Evolutionary conservation across 768 basidiomycete species (phyloP), one percentile per base, ranked within the genome.

Genomic region (Boletellus emodensis): DNA sequence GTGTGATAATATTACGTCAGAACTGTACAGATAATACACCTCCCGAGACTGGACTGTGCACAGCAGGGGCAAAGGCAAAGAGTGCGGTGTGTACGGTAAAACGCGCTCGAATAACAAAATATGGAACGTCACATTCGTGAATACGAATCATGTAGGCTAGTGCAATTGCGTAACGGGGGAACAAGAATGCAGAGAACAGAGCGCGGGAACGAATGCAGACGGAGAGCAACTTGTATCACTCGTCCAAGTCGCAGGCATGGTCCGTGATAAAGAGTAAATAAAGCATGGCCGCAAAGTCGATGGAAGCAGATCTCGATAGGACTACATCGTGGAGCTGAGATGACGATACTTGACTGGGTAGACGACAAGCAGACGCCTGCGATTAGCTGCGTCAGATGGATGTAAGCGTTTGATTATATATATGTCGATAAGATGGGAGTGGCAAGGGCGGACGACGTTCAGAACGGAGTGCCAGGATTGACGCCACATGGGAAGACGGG

Each of bases 401-500:
- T 49, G 43, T 65, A 64, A 47, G 49, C 44, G 40, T 48, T 58
- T n/a, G 41, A 67, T 63, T 66, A 70, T 58, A 63, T 30, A 7
- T 30, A 30, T 65, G 61, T 32, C 51, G 52, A 55, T 61, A 67
- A 67, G 60, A 56, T 57, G 61, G 41, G 40, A 53, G 48, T 55
- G 58, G 44, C 44, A 48, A 49, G 44, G 37, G 22, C 34, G 40
- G 51, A 49, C 24, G 28, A 36, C 28, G 36, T 8, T 64, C 49
- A 55, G 33, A 42, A 51, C 32, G 59, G 51, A 18, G 46, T 49
- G 38, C 46, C 30, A 28, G 55, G 53, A 36, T 54, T 51, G 56
- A 48, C 37, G 39, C 56, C 62, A 39, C 58, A 69, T 48, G 71
- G 70, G 57, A 75, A 70, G 48, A 83, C 75, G 35, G 83, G 83